A percentile compares a stretch with the other conserved stretches of the same genome.
Conservation (phyloP, 2,329 filamentous ascomycete genomes). For the Talaromyces sp. region DNA sequence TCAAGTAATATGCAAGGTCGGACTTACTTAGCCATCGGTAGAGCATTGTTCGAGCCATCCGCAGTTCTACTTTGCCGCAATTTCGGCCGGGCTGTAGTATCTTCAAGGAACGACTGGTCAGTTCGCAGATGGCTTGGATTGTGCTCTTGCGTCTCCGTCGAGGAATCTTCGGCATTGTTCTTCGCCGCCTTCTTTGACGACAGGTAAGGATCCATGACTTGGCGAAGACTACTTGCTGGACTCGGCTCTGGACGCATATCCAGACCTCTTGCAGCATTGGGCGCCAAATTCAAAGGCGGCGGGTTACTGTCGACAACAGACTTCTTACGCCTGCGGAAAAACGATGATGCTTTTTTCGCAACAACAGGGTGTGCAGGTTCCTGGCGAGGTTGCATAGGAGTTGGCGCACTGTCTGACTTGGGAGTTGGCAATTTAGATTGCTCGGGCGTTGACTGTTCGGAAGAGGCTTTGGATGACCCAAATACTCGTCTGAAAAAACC, state of each 20-base stretch:
- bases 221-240: slow-evolving; percentile 74
- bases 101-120: slow-evolving; percentile 9
- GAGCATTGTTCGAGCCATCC: slow-evolving; percentile 24
- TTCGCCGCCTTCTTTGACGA: slow-evolving; percentile 23
- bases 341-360: slow-evolving; percentile 90
- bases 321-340: slow-evolving; percentile 92
- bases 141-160: slow-evolving; percentile 14
- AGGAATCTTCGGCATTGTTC: slow-evolving; percentile 22
- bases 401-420: slow-evolving; percentile 20
- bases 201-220: slow-evolving; percentile 85
- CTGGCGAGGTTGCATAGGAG: slow-evolving; percentile 27
- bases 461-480: slow-evolving; percentile 61
- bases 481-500: slow-evolving; percentile 96
- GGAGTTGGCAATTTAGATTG: slow-evolving; percentile 12
- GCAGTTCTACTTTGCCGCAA: slow-evolving; percentile 19
- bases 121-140: neutral
- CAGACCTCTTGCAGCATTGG: slow-evolving; percentile 38
- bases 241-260: slow-evolving; percentile 47
- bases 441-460: slow-evolving; percentile 18
- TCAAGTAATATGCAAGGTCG: neutral
- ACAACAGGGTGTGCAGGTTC: slow-evolving; percentile 54
- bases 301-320: slow-evolving; percentile 67
- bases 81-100: slow-evolving; percentile 9
- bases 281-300: slow-evolving; percentile 54
- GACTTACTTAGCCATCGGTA: slow-evolving; percentile 14